Percentiles rank a stretch among this genome's conserved stretches.
phyloP scores from a whole-genome alignment of 345 rosid species.

The Eucalyptus cloeziana region DNA sequence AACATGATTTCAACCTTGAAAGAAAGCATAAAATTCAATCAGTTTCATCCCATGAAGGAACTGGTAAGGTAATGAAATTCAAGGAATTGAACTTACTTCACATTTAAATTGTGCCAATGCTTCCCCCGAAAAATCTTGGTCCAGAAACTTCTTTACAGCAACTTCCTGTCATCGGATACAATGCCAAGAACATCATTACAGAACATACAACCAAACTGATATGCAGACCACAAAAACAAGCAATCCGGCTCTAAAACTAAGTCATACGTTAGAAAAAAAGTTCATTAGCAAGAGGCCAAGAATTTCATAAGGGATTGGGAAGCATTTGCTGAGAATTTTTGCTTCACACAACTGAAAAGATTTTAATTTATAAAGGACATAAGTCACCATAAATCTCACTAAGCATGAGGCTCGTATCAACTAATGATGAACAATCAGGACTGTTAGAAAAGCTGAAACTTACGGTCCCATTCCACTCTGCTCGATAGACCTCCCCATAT shows the following conservation, averaged over 20 bases:
- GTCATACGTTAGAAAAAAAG: not conserved
- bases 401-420: not conserved
- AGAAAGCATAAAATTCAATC: not conserved
- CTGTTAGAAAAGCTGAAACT: slow-evolving; percentile 17
- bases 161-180: slow-evolving; percentile 61
- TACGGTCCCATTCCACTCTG: slow-evolving; percentile 95
- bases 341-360: not conserved
- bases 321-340: not conserved
- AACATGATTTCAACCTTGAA: slow-evolving; percentile 87
- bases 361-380: not conserved
- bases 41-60: not conserved
- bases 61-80: not conserved
- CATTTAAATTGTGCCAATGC: slow-evolving; percentile 81
- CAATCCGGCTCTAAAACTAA: not conserved
- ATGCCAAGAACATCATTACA: not conserved
- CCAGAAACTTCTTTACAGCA: slow-evolving; percentile 91
- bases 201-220: not conserved
- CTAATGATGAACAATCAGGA: not conserved
- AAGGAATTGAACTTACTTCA: slow-evolving; percentile 43
- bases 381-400: not conserved
- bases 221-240: not conserved
- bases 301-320: not conserved
- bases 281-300: not conserved
- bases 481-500: slow-evolving; percentile 87
- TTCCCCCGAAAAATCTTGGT: slow-evolving; percentile 90